These are phyloP conservation scores for Debaryomyces fabryi DNA, from an alignment of 1,139 yeast genomes.

Conservation along the genomic window DNA sequence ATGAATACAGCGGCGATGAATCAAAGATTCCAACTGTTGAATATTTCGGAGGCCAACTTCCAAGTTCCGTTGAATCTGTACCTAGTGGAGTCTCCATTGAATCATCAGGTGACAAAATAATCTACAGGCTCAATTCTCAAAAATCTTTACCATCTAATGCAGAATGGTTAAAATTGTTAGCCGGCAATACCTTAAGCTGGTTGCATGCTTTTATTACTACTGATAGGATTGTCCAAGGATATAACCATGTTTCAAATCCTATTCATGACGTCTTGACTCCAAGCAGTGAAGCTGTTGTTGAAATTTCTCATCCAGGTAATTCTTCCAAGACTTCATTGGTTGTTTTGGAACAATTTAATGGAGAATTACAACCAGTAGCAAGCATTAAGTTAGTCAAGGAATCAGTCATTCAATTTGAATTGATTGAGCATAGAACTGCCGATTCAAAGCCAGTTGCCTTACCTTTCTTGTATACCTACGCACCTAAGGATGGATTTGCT, in stretches of 20 bases:
- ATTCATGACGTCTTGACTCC: constrained; percentile 82
- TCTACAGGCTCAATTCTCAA: constrained; percentile 42
- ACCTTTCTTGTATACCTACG: constrained; percentile 76
- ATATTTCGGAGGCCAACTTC: constrained; percentile 75
- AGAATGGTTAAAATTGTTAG: constrained; percentile 79
- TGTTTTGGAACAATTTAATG: constrained; percentile 72
- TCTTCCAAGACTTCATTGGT: constrained; percentile 61
- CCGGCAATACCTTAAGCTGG: constrained; percentile 84
- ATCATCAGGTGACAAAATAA: constrained; percentile 32
- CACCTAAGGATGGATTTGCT: constrained; percentile 88
- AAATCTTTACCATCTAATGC: constrained; percentile 44
- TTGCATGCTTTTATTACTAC: constrained; percentile 86
- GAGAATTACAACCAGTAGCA: constrained; percentile 71
- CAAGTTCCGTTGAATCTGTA: constrained; percentile 30
- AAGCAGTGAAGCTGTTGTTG: constrained; percentile 63
- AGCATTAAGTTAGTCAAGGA: constrained; percentile 54
- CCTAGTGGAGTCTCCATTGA: constrained; percentile 40
- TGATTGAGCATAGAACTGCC: constrained; percentile 89
- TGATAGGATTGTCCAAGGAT: constrained; percentile 81
- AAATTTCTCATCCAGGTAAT: constrained; percentile 54
- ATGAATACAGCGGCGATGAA: constrained; percentile 69
- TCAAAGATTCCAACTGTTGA: constrained; percentile 83
- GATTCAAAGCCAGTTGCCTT: constrained; percentile 74
- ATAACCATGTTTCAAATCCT: constrained; percentile 77
- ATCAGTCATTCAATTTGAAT: constrained; percentile 61